A percentile compares a stretch with the other conserved stretches of the same genome.
Conservation (phyloP, 352 stramenopile species). For the Pythium rishiriense region DNA sequence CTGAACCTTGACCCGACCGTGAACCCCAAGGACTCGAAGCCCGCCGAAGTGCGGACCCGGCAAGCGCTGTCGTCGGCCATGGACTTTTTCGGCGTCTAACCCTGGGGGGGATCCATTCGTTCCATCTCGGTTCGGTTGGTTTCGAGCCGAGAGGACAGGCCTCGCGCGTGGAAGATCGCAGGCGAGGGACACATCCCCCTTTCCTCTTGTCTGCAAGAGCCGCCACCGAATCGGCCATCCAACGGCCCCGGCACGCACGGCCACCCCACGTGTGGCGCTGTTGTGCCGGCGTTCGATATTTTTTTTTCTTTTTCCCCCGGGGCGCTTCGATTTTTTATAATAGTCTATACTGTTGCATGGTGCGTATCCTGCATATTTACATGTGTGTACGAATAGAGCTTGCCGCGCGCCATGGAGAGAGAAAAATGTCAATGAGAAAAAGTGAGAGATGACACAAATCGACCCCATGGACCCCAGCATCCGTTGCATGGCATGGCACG, state of each 20-base stretch:
- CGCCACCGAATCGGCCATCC: neutral
- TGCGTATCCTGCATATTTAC: slow-evolving; percentile 10
- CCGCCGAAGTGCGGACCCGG: slow-evolving; percentile 65
- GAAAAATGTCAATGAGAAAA: slow-evolving; percentile 1
- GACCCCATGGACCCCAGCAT: no score
- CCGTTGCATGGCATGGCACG: no score
- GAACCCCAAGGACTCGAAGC: slow-evolving; percentile 83
- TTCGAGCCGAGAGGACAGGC: no score
- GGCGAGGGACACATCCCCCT: no score
- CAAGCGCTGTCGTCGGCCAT: slow-evolving; percentile 83
- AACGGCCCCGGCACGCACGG: slow-evolving; percentile 4
- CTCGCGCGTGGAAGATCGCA: no score
- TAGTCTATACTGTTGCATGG: slow-evolving; percentile 12
- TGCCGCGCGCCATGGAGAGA: neutral
- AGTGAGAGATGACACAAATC: neutral
- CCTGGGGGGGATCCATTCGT: no score
- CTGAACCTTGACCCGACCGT: slow-evolving; percentile 67
- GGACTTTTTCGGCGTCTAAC: slow-evolving; percentile 84
- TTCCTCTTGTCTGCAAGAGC: neutral
- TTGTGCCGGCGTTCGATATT: slow-evolving; percentile 2
- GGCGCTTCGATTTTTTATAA: slow-evolving; percentile 16
- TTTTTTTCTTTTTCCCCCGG: no score
- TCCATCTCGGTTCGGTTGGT: no score
- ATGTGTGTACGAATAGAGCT: slow-evolving; percentile 15
- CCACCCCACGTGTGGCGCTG: no score